Evolutionary conservation across 2,329 filamentous ascomycete species (phyloP), one percentile per base, ranked within the genome.

Genomic region (Aquanectria penicillioides): DNA sequence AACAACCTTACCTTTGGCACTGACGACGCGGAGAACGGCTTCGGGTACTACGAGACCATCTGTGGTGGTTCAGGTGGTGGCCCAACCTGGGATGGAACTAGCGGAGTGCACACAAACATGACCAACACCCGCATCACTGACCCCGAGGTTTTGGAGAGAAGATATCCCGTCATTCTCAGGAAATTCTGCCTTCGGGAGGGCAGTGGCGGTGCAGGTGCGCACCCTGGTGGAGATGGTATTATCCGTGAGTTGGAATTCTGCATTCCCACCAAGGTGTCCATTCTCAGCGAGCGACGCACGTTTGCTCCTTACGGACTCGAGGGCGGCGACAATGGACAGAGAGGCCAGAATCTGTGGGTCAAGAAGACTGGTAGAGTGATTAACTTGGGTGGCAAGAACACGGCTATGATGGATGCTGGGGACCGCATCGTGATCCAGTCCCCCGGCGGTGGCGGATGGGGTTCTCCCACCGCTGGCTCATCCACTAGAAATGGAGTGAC

Each of bases 281-380:
- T 94, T 41, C 77, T 94, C 5, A 90, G 86, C 28, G 91, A 94
- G 74, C 74, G 91, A 12, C 78, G 91, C 17, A 89, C 93, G 0
- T 90, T 91, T 65, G 84, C 85, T 37, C 91, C 76, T 0, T 73
- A 74, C 64, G 94, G 94, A 0, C 82, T 97, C 57, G 88, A 87
- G 17, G 94, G 94, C 1, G 94, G 94, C 4, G 88, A 88, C 58
- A 89, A 93, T 61, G 94, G 87, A 0, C 77, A 86, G 65, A 89
- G 90, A 44, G 94, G 94, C 0, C 78, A 93, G 63, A 98, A 97
- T 68, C 79, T 95, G 44, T 97, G 94, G 94, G 87, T 95, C 22
- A 81, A 91, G 8, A 89, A 85, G 63, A 62, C 68, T 3, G 63
- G 76, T 6, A 59, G 67, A 64, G 37, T 79, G 51, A 74, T 62